These are phyloP conservation scores for Nitzschia sp. DNA, from an alignment of 108 stramenopile species.

Conservation along the genomic window DNA sequence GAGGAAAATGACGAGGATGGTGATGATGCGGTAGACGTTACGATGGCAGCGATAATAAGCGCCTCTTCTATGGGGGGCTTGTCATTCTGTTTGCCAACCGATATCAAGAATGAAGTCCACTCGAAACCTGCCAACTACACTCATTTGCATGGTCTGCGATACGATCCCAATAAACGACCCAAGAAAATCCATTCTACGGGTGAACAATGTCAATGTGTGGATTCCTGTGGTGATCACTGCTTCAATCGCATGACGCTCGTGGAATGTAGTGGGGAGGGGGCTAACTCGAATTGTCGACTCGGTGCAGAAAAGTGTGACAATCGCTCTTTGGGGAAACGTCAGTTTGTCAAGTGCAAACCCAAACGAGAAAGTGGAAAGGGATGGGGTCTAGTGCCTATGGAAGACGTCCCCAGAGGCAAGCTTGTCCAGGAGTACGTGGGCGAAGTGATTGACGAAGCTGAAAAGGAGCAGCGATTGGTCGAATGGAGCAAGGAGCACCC, in stretches of 20 bases:
- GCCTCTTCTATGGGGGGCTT: conserved; percentile 1
- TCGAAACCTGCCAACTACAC: conserved; percentile 70
- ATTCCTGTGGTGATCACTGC: conserved; percentile 78
- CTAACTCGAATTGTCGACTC: conserved; percentile 71
- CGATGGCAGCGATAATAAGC: background rate
- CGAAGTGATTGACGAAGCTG: conserved; percentile 83
- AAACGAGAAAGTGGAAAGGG: conserved; percentile 85
- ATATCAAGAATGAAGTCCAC: conserved; percentile 68
- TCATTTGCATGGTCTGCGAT: conserved; percentile 57
- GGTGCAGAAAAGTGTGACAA: conserved; percentile 82
- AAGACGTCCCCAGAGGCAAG: conserved; percentile 63
- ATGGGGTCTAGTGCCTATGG: conserved; percentile 83
- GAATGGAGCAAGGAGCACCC: conserved; percentile 80
- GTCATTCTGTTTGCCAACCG: conserved; percentile 62
- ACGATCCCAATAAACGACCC: conserved; percentile 52
- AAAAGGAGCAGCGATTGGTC: conserved; percentile 67
- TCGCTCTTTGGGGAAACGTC: conserved; percentile 61
- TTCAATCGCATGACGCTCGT: conserved; percentile 70
- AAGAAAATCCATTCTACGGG: conserved; percentile 55
- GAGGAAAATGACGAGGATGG: background rate
- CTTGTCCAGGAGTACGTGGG: conserved; percentile 92
- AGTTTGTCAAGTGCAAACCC: conserved; percentile 68
- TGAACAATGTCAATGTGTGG: conserved; percentile 65
- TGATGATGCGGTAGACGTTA: background rate
- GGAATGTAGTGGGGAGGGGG: conserved; percentile 80